phyloP scores from a whole-genome alignment of 176 grass and related monocot species.

The Hordeum marinum region DNA sequence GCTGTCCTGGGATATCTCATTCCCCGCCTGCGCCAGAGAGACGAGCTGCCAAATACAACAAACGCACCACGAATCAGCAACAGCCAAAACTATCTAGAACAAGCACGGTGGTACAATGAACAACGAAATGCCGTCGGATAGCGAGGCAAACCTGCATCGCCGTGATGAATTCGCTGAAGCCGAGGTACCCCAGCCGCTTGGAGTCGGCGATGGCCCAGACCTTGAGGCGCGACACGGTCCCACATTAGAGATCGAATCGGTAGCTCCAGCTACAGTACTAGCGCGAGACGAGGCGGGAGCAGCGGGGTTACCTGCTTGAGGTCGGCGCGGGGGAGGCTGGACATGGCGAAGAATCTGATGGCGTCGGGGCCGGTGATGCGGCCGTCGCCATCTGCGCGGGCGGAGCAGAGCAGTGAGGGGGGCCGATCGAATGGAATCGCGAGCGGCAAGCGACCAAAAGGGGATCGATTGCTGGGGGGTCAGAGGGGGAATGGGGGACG shows the following conservation, averaged over 20 bases:
- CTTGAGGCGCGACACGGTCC: constrained; percentile 33
- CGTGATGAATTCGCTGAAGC: constrained; percentile 63
- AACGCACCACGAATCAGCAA: neutral
- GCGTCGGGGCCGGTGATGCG: constrained; percentile 92
- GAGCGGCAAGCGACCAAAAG: neutral
- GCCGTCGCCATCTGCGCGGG: constrained; percentile 67
- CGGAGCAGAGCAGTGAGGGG: neutral
- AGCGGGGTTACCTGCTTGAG: constrained; percentile 73
- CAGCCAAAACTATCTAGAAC: neutral
- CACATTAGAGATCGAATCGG: neutral
- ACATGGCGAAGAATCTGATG: constrained; percentile 87
- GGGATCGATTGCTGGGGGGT: neutral
- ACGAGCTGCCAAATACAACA: constrained; percentile 59
- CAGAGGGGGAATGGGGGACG: neutral
- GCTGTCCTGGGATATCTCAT: constrained; percentile 63
- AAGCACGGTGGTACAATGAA: neutral
- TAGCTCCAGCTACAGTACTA: neutral
- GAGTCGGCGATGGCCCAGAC: constrained; percentile 93
- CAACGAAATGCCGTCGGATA: neutral
- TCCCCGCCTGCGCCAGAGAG: constrained; percentile 75
- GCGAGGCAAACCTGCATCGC: constrained; percentile 73
- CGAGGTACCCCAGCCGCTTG: constrained; percentile 80
- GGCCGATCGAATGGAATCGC: neutral
- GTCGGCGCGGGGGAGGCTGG: constrained; percentile 68
- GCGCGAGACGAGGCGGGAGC: neutral